A percentile compares a stretch with the other conserved stretches of the same genome.
Conservation (phyloP, 495 filamentous ascomycete genomes). For the Choiromyces venosus region DNA sequence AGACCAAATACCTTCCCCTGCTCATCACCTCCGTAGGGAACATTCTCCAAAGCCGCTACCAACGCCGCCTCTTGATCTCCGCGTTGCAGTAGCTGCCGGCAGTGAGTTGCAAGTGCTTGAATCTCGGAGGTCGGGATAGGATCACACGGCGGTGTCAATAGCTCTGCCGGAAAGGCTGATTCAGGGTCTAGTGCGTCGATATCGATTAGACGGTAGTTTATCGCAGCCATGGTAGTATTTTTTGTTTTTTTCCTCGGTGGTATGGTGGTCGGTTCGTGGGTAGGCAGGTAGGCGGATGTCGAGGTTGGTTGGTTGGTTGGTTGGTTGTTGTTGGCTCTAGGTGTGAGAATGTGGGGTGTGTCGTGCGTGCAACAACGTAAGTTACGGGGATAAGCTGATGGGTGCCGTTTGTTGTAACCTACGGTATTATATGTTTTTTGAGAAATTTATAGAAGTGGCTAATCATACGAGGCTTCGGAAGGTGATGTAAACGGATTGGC, state of each 20-base stretch:
- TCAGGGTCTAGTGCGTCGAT: conserved; percentile 70
- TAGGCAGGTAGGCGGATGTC: neutral
- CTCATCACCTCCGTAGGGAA: conserved; percentile 65
- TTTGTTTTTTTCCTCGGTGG: neutral
- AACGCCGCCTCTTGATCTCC: conserved; percentile 66
- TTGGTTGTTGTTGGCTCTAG: neutral
- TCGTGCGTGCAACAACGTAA: neutral
- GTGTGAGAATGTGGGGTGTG: neutral
- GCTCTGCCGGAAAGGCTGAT: conserved; percentile 62
- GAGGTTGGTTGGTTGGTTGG: conserved; percentile 5
- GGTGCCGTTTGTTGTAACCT: neutral
- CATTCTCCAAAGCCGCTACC: conserved; percentile 59
- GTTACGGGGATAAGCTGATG: neutral
- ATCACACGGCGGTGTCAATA: conserved; percentile 56
- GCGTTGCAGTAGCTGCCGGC: conserved; percentile 62
- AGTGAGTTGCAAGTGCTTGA: conserved; percentile 57
- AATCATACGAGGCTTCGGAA: neutral
- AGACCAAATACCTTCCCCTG: conserved; percentile 53
- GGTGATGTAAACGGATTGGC: neutral
- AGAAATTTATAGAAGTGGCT: neutral
- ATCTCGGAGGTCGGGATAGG: conserved; percentile 56
- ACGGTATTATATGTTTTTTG: no score
- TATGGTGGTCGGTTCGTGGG: neutral
- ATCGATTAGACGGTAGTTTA: conserved; percentile 66
- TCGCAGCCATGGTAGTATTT: conserved; percentile 14